Conservation (phyloP, 1,139 yeast species). For the Magnusiomyces fungicola region DNA sequence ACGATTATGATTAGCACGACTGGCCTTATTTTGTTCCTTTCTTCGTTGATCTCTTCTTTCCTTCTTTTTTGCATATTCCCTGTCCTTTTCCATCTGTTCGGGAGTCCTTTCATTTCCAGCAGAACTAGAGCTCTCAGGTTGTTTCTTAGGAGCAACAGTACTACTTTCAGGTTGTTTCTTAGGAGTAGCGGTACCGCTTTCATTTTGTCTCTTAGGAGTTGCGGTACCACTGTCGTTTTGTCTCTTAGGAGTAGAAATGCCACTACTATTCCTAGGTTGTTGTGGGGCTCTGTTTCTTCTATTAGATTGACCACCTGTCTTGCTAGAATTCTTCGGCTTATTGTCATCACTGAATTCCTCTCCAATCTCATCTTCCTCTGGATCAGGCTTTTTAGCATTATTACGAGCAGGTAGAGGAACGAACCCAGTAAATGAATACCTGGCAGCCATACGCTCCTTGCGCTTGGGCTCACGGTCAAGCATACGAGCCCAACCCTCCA, state of each 20-base stretch:
- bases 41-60: slow-evolving; percentile 12
- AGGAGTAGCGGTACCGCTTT: not conserved
- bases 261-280: too few relatives aligned
- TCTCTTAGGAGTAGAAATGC: too few relatives aligned
- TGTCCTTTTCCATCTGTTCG: not conserved
- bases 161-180: not conserved
- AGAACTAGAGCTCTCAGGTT: slow-evolving; percentile 34
- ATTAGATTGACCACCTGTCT: too few relatives aligned
- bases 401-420: slow-evolving; percentile 2
- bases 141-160: slow-evolving; percentile 9
- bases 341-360: not conserved
- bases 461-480: slow-evolving; percentile 56
- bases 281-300: too few relatives aligned
- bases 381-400: not conserved
- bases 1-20: slow-evolving; percentile 56
- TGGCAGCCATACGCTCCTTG: slow-evolving; percentile 50
- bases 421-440: slow-evolving; percentile 38
- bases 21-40: slow-evolving; percentile 51
- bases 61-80: not conserved
- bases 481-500: slow-evolving; percentile 90
- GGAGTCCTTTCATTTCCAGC: too few relatives aligned
- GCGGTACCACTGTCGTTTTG: not conserved
- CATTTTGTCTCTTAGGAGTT: not conserved
- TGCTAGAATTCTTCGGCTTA: not conserved
- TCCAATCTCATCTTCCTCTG: slow-evolving; percentile 6